Evolutionary conservation across 202 grass and related monocot species (phyloP).

Genomic region (Brachypodium distachyon): DNA sequence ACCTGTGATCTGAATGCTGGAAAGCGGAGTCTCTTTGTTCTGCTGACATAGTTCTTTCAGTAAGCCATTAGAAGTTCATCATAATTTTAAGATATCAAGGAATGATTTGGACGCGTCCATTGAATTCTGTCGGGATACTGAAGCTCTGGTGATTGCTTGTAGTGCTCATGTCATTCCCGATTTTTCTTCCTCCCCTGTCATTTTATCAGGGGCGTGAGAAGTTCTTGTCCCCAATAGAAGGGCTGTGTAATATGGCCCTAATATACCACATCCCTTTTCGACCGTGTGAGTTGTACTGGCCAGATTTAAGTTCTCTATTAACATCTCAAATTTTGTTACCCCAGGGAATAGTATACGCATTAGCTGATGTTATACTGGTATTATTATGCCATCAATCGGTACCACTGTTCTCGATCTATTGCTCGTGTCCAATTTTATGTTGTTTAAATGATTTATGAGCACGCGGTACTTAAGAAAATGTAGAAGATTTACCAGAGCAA

Average conservation of each 20-base stretch:
- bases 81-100: conserved; percentile 7
- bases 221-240: conserved; percentile 1
- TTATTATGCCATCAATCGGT: not conserved
- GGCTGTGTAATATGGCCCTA: not conserved
- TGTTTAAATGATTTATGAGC: too few relatives aligned
- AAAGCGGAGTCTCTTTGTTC: not conserved
- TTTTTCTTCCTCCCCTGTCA: conserved; percentile 11
- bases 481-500: not conserved
- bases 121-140: conserved; percentile 20
- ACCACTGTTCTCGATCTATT: not conserved
- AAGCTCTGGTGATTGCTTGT: conserved; percentile 12
- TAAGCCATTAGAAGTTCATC: not conserved
- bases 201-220: conserved; percentile 22
- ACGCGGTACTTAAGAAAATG: not conserved
- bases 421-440: not conserved
- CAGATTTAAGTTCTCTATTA: not conserved
- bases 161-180: conserved; percentile 4
- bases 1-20: not conserved
- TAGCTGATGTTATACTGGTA: not conserved
- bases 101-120: not conserved
- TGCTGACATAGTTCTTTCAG: conserved; percentile 7
- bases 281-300: conserved; percentile 11
- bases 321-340: not conserved
- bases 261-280: not conserved
- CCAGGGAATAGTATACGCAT: not conserved